Percentiles rank a stretch among this genome's conserved stretches.
phyloP scores from a whole-genome alignment of 2,329 filamentous ascomycete genomes.

The Penicillium olsonii region DNA sequence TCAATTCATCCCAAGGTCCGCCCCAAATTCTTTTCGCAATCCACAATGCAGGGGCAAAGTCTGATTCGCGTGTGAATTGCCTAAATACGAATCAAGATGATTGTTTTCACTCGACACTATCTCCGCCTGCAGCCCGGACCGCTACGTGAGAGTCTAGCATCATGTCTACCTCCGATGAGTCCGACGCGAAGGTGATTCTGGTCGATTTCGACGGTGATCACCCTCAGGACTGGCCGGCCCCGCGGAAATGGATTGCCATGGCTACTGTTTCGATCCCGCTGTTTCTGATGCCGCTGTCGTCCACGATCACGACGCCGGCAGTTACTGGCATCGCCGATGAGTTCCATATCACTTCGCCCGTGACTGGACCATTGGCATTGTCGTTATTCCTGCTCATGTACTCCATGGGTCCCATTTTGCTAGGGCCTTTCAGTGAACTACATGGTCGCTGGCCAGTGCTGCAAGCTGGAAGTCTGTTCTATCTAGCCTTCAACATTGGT shows the following conservation, averaged over 20 bases:
- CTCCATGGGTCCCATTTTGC: conserved; percentile 6
- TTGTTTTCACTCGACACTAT: no score
- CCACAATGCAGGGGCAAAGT: not conserved
- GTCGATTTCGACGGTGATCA: conserved; percentile 12
- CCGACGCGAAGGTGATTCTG: not conserved
- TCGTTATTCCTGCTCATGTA: conserved; percentile 5
- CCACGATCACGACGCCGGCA: conserved; percentile 4
- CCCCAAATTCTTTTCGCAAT: not conserved
- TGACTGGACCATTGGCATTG: conserved; percentile 3
- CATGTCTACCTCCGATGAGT: not conserved
- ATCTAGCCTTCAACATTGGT: conserved; percentile 5
- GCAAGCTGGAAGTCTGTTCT: conserved; percentile 2
- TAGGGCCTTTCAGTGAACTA: conserved; percentile 8
- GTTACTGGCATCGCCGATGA: not conserved
- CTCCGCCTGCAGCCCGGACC: no score
- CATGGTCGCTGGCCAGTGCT: conserved; percentile 7
- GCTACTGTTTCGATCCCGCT: conserved; percentile 4
- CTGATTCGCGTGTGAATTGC: not conserved
- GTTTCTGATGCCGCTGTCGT: conserved; percentile 10
- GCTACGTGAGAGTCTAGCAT: not conserved
- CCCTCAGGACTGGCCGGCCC: conserved; percentile 11
- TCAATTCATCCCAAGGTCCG: not conserved
- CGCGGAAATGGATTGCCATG: conserved; percentile 7
- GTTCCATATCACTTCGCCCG: conserved; percentile 4
- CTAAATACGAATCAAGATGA: no score